Conservation (phyloP, 1,284 basidiomycete species). For the Ceratobasidium sp. region DNA sequence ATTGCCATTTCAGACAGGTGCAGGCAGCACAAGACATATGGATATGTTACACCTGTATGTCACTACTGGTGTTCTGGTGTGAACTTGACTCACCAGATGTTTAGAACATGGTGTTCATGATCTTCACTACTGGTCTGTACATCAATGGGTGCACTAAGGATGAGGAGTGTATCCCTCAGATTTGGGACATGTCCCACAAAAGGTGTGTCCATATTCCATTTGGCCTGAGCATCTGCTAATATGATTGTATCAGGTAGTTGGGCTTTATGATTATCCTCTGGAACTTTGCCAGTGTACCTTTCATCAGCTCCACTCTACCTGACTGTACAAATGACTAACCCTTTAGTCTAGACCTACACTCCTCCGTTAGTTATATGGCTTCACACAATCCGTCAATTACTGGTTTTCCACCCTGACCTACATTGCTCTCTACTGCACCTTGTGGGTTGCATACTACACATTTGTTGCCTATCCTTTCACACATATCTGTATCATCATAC, state of each 20-base stretch:
- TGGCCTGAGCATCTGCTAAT: background rate
- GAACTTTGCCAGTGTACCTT: constrained; percentile 88
- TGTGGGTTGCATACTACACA: constrained; percentile 88
- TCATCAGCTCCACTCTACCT: constrained; percentile 69
- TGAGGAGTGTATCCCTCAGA: constrained; percentile 99
- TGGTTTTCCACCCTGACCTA: constrained; percentile 83
- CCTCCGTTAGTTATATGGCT: constrained; percentile 98
- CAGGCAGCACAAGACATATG: constrained; percentile 94
- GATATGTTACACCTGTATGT: constrained; percentile 89
- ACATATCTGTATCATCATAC: constrained; percentile 31
- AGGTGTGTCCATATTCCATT: constrained; percentile 64
- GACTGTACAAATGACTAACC: constrained; percentile 7
- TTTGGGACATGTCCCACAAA: constrained; percentile 99
- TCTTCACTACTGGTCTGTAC: constrained; percentile 94
- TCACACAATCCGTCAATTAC: constrained; percentile 90
- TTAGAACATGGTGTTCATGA: constrained; percentile 97
- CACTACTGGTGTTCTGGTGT: background rate
- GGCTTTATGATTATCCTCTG: constrained; percentile 97
- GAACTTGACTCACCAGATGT: background rate
- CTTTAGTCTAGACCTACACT: constrained; percentile 84
- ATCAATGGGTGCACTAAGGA: constrained; percentile 96
- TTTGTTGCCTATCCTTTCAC: constrained; percentile 56
- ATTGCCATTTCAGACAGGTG: constrained; percentile 91
- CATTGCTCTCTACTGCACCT: constrained; percentile 75
- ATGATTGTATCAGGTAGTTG: constrained; percentile 58